phyloP scores from a whole-genome alignment of 116 monocot species.

The Iris pallida region DNA sequence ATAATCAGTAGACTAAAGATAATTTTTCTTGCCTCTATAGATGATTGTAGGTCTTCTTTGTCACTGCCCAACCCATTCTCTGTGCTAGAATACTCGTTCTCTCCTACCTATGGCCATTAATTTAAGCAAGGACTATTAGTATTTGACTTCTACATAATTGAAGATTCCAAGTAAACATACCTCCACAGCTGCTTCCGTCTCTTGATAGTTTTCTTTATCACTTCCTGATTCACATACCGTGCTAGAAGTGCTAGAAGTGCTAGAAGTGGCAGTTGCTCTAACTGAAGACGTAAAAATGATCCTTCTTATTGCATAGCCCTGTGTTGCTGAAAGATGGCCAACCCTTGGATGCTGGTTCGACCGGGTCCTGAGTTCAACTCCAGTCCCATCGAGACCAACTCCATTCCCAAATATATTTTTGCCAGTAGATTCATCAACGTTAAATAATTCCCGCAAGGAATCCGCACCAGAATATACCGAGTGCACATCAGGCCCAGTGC shows the following conservation, averaged over 20 bases:
- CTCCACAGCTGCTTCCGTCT: background rate
- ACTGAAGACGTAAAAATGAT: slow-evolving; percentile 1
- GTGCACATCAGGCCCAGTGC: background rate
- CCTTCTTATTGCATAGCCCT: background rate
- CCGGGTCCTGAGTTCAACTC: background rate
- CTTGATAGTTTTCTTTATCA: background rate
- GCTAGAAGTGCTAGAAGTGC: background rate
- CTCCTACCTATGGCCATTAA: background rate
- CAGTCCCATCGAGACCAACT: background rate
- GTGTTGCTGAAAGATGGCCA: background rate
- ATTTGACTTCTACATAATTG: background rate
- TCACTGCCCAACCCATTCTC: too few relatives aligned
- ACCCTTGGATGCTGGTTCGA: background rate
- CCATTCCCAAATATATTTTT: slow-evolving; percentile 1
- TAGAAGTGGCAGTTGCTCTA: background rate
- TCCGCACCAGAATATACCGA: slow-evolving; percentile 3
- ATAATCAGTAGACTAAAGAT: background rate
- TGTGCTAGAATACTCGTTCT: background rate
- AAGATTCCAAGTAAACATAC: background rate
- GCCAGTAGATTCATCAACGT: background rate
- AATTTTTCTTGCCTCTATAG: background rate
- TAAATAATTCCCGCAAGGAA: slow-evolving; percentile 1
- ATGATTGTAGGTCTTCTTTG: too few relatives aligned
- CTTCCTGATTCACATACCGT: background rate
- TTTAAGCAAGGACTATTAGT: background rate